Evolutionary conservation across 352 stramenopile species (phyloP).

Genomic region (Phytophthora fragariae): DNA sequence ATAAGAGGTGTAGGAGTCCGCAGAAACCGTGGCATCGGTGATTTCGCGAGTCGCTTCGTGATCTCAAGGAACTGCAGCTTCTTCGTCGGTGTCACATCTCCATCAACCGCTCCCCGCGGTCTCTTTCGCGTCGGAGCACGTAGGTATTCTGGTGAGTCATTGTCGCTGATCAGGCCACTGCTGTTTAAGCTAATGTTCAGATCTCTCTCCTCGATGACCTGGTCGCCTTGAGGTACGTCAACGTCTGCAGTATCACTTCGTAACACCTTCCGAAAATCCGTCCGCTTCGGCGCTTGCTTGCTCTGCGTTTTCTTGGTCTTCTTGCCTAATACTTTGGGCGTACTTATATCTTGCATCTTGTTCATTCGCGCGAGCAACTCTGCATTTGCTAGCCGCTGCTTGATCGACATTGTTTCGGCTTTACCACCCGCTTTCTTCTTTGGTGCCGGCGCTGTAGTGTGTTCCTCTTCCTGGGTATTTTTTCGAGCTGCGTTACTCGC

Average conservation of each 20-base stretch:
- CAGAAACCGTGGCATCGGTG: constrained; percentile 49
- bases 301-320: constrained; percentile 53
- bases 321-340: constrained; percentile 69
- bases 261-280: constrained; percentile 59
- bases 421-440: constrained; percentile 35
- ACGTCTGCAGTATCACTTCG: constrained; percentile 21
- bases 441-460: background rate
- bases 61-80: constrained; percentile 55
- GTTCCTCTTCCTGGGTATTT: constrained; percentile 19
- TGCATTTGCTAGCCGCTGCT: constrained; percentile 56
- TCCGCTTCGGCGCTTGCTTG: constrained; percentile 50
- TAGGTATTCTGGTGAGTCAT: constrained; percentile 45
- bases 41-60: constrained; percentile 50
- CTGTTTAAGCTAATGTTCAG: constrained; percentile 50
- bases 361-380: constrained; percentile 58
- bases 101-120: constrained; percentile 19
- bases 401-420: constrained; percentile 45
- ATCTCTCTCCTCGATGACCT: constrained; percentile 39
- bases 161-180: constrained; percentile 35
- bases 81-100: constrained; percentile 40
- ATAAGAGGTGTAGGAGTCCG: constrained; percentile 43
- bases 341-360: constrained; percentile 70
- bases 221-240: constrained; percentile 10
- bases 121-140: constrained; percentile 40
- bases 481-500: constrained; percentile 4